phyloP scores from a whole-genome alignment of 768 basidiomycete genomes.

The Termitomyces heimii region DNA sequence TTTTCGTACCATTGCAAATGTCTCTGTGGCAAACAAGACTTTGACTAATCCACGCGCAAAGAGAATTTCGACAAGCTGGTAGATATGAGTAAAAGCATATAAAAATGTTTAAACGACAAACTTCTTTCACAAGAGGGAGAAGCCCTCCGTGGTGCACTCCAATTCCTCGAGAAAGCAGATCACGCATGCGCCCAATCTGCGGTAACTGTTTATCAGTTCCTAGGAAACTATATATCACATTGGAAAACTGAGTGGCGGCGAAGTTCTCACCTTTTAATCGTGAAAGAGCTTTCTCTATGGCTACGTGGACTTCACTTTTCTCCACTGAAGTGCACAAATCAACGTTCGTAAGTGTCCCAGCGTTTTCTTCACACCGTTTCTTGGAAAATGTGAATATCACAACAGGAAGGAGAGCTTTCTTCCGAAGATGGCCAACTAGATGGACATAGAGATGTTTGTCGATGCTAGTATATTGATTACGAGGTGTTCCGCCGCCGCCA shows the following conservation, averaged over 20 bases:
- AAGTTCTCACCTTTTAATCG: conserved; percentile 66
- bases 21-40: conserved; percentile 96
- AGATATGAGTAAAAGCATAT: conserved; percentile 5
- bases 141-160: conserved; percentile 98
- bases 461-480: conserved; percentile 59
- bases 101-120: conserved; percentile 22
- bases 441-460: conserved; percentile 96
- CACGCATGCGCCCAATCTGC: conserved; percentile 87
- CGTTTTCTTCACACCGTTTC: conserved; percentile 96
- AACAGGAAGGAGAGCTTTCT: conserved; percentile 83
- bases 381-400: conserved; percentile 98
- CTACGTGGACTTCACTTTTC: conserved; percentile 95
- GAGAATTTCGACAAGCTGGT: conserved; percentile 88
- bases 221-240: conserved; percentile 23
- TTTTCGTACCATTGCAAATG: conserved; percentile 87
- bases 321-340: conserved; percentile 88
- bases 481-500: conserved; percentile 28
- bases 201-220: conserved; percentile 90
- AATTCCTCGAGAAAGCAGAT: conserved; percentile 86
- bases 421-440: conserved; percentile 79
- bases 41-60: conserved; percentile 96
- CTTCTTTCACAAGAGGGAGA: conserved; percentile 95
- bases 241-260: conserved; percentile 1
- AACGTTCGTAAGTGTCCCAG: conserved; percentile 77
- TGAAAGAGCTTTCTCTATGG: conserved; percentile 86